phyloP scores from a whole-genome alignment of 2,329 filamentous ascomycete species.

The Ophiostoma quercus region DNA sequence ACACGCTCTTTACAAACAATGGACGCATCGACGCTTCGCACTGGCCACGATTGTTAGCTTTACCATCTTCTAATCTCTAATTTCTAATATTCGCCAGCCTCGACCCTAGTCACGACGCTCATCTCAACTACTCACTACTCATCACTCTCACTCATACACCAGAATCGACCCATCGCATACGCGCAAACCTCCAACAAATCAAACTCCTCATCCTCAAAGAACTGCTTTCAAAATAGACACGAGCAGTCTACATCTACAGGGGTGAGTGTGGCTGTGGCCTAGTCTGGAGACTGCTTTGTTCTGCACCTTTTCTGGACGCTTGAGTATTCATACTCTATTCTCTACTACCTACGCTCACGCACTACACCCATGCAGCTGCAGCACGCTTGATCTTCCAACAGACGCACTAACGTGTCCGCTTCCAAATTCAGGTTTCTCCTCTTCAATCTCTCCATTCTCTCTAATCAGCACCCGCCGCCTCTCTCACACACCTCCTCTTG shows the following conservation, averaged over 20 bases:
- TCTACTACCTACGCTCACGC: background rate
- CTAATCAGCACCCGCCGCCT: background rate
- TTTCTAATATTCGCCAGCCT: background rate
- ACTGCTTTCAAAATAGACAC: slow-evolving; percentile 13
- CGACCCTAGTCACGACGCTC: background rate
- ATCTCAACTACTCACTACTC: background rate
- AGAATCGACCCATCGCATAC: background rate
- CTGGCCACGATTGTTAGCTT: background rate
- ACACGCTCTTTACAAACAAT: background rate
- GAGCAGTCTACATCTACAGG: background rate
- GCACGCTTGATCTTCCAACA: slow-evolving; percentile 3
- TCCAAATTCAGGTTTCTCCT: background rate
- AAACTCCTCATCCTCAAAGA: background rate
- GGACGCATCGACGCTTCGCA: slow-evolving; percentile 3
- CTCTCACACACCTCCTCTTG: background rate
- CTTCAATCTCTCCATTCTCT: background rate
- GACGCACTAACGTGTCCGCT: slow-evolving; percentile 3
- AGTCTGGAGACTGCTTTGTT: slow-evolving; percentile 1
- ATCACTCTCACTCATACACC: background rate
- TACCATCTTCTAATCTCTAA: background rate
- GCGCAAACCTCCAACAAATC: background rate
- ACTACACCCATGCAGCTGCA: background rate
- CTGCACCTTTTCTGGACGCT: background rate
- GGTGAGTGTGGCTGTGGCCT: slow-evolving; percentile 7
- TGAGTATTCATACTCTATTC: background rate